Evolutionary conservation across 257 asterid genomes (phyloP).

Genomic region (Primulina huaijiensis): DNA sequence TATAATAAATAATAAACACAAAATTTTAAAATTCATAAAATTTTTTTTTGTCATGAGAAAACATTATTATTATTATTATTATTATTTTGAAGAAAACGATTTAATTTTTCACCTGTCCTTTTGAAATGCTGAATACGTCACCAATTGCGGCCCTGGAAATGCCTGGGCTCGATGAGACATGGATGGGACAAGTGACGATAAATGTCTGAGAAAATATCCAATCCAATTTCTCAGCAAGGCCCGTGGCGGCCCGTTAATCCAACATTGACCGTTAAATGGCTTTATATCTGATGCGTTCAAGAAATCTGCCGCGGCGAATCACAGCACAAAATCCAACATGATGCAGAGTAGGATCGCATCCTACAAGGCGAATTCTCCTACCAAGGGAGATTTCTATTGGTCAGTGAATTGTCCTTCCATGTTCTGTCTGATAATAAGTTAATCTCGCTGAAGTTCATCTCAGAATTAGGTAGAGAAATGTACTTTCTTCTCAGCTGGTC

Average conservation of each 20-base stretch:
- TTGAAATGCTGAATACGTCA: too few relatives aligned
- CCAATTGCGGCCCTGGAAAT: too few relatives aligned
- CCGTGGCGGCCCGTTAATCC: neutral
- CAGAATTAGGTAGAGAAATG: neutral
- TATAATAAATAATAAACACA: too few relatives aligned
- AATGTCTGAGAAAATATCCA: too few relatives aligned
- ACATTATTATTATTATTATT: too few relatives aligned
- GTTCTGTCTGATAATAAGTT: conserved; percentile 5
- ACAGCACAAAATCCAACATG: conserved; percentile 15
- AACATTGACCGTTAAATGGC: conserved; percentile 12
- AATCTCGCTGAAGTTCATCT: conserved; percentile 23
- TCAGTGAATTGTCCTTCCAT: conserved; percentile 34
- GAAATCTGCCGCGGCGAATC: conserved; percentile 26
- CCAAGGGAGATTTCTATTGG: conserved; percentile 97
- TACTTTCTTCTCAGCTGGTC: conserved; percentile 66
- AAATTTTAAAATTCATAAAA: too few relatives aligned
- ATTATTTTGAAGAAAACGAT: too few relatives aligned
- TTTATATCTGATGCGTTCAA: conserved; percentile 10
- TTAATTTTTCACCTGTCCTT: too few relatives aligned
- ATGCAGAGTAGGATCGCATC: conserved; percentile 19
- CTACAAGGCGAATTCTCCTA: neutral
- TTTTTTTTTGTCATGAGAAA: too few relatives aligned
- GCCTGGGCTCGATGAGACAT: too few relatives aligned
- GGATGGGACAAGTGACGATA: too few relatives aligned
- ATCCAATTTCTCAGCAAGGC: neutral